These are phyloP conservation scores for Drechslerella coelobrocha DNA, from an alignment of 2,329 filamentous ascomycete genomes.

Conservation along the genomic window DNA sequence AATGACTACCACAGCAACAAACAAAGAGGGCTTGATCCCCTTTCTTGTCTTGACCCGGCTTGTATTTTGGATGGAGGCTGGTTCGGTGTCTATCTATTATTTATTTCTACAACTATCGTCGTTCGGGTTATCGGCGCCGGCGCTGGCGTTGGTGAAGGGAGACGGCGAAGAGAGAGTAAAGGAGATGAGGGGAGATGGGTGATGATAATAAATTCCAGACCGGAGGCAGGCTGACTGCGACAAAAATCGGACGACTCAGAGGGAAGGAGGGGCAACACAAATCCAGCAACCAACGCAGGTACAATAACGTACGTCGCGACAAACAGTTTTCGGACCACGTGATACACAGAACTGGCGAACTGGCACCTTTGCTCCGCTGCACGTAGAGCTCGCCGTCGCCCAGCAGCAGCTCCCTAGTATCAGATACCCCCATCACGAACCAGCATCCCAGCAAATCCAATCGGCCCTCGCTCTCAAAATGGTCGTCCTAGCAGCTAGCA, in stretches of 20 bases:
- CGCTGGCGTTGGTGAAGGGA: conserved; percentile 6
- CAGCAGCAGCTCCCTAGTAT: conserved; percentile 22
- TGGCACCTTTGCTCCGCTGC: conserved; percentile 43
- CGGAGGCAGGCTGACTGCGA: conserved; percentile 8
- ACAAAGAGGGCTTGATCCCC: no score
- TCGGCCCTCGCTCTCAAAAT: conserved; percentile 19
- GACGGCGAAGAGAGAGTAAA: conserved; percentile 6
- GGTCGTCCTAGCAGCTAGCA: conserved; percentile 98
- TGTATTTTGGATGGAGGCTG: not conserved
- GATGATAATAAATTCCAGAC: conserved; percentile 7
- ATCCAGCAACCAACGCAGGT: conserved; percentile 7
- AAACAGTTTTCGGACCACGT: conserved; percentile 32
- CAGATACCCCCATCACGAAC: conserved; percentile 7
- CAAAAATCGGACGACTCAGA: conserved; percentile 14
- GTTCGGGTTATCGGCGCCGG: not conserved
- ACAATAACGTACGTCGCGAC: conserved; percentile 3
- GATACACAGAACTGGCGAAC: conserved; percentile 45
- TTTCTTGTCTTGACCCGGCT: not conserved
- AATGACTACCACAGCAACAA: conserved; percentile 1
- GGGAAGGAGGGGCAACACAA: conserved; percentile 18
- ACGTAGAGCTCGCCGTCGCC: conserved; percentile 24
- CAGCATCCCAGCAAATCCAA: conserved; percentile 10
- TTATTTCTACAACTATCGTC: not conserved
- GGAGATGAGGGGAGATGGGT: conserved; percentile 19
- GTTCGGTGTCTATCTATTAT: not conserved